Evolutionary conservation across 441 rosid species (phyloP).

Genomic region (Raphanus hybrid): DNA sequence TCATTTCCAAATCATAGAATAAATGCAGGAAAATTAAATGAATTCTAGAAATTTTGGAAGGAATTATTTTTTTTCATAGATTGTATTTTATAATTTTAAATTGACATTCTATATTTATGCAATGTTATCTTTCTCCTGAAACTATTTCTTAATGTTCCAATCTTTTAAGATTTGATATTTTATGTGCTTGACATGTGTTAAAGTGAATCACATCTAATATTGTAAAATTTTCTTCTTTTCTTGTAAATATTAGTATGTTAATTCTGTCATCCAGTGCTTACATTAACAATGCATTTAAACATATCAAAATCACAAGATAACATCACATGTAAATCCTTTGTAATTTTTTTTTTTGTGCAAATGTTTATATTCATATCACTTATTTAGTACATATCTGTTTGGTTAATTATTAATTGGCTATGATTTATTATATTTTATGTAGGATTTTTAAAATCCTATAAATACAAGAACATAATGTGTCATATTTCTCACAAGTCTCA

Average conservation of each 20-base stretch:
- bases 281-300: neutral
- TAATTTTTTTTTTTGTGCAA: too few species aligned
- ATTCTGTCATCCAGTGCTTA: neutral
- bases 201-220: neutral
- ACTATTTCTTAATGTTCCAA: neutral
- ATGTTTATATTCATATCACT: neutral
- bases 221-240: neutral
- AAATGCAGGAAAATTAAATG: neutral
- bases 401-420: neutral
- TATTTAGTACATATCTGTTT: neutral
- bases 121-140: neutral
- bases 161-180: neutral
- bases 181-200: neutral
- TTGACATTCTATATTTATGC: neutral
- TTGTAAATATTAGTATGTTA: neutral
- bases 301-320: neutral
- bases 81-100: neutral
- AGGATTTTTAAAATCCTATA: constrained; percentile 8
- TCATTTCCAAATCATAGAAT: neutral
- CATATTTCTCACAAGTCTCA: constrained; percentile 12
- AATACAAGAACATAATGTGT: neutral
- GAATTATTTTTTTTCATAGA: neutral
- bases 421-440: neutral
- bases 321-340: neutral
- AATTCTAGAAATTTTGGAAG: neutral